These are phyloP conservation scores for Persicaria tinctoria DNA, from an alignment of 148 eudicot species.

Conservation along the genomic window DNA sequence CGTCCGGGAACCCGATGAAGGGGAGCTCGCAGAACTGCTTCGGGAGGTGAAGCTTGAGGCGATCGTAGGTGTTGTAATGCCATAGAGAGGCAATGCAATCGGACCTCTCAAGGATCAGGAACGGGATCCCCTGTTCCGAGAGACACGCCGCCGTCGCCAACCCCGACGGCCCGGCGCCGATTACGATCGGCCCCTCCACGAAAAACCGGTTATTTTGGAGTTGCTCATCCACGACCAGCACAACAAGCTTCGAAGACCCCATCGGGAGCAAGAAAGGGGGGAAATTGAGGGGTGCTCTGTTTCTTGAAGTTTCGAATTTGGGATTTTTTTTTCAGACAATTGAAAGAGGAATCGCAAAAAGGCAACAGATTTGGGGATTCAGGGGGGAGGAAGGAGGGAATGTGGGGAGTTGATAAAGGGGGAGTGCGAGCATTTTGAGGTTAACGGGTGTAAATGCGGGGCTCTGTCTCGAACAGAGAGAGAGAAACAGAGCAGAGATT, in stretches of 20 bases:
- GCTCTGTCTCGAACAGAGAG: constrained; percentile 14
- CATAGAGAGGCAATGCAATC: constrained; percentile 92
- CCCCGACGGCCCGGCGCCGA: constrained; percentile 97
- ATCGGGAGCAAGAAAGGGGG: constrained; percentile 19
- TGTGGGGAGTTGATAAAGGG: not conserved
- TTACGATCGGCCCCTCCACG: constrained; percentile 63
- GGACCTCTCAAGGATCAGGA: constrained; percentile 64
- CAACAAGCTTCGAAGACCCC: constrained; percentile 32
- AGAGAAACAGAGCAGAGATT: constrained; percentile 12
- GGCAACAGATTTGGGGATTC: constrained; percentile 1
- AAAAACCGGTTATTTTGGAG: constrained; percentile 1
- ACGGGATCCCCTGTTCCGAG: constrained; percentile 42
- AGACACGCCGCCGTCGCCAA: constrained; percentile 80
- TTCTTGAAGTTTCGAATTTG: constrained; percentile 1
- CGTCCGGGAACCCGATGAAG: constrained; percentile 43
- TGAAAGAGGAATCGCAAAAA: not conserved
- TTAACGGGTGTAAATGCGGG: not conserved
- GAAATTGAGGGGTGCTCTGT: not conserved
- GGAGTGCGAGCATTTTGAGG: not conserved
- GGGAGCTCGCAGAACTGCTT: constrained; percentile 81
- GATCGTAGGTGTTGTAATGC: constrained; percentile 72
- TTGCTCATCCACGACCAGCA: not conserved
- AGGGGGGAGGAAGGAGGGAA: not conserved
- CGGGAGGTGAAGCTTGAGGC: constrained; percentile 86
- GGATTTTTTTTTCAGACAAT: constrained; percentile 5